phyloP scores from a whole-genome alignment of 345 rosid species.

The Xanthoceras sorbifolium region DNA sequence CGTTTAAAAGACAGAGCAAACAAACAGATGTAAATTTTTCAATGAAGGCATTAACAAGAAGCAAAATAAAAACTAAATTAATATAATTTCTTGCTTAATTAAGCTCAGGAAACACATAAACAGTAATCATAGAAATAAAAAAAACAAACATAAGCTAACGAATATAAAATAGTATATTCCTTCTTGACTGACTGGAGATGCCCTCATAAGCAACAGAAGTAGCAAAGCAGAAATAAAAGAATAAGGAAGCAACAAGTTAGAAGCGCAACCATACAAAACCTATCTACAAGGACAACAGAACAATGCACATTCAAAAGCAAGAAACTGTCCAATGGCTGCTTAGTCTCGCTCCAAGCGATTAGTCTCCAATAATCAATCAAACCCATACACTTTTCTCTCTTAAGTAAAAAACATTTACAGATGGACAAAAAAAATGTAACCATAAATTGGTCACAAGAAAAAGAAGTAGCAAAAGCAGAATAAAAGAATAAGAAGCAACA shows the following conservation, averaged over 20 bases:
- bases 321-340: constrained; percentile 13
- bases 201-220: neutral
- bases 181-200: neutral
- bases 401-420: neutral
- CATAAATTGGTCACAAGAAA: no score
- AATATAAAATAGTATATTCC: neutral
- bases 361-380: neutral
- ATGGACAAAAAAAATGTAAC: no score
- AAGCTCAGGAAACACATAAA: neutral
- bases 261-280: neutral
- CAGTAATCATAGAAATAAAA: neutral
- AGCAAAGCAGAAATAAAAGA: neutral
- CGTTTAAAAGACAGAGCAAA: neutral
- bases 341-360: neutral
- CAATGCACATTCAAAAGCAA: neutral
- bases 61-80: neutral
- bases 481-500: constrained; percentile 12
- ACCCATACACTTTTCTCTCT: neutral
- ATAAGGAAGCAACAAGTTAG: constrained; percentile 5
- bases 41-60: neutral
- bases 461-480: neutral
- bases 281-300: constrained; percentile 4
- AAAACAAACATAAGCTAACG: neutral
- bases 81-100: neutral
- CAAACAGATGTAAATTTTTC: neutral